Evolutionary conservation across 1,284 basidiomycete genomes (phyloP), one percentile per base, ranked within the genome.

Genomic region (Tausonia pullulans): DNA sequence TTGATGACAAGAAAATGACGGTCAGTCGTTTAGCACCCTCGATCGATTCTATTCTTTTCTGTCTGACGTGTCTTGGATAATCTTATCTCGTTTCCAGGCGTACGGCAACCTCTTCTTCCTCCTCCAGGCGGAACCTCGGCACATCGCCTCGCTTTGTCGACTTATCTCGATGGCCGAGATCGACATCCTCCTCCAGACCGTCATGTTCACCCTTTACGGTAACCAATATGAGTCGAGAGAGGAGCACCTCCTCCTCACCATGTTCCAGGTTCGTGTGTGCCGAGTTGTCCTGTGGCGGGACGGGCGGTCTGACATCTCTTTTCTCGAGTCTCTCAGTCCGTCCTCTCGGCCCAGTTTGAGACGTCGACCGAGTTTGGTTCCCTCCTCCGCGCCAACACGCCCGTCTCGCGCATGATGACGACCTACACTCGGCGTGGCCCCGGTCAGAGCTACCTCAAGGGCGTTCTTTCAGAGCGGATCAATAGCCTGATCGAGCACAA

Each of bases 171-270:
- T 98, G 52, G 85, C 89, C 56, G 95, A 98, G 79, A 98, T 98
- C 72, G 95, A 99, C 78, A 97, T 94, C 52, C 86, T 99, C 63
- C 84, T 99, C 40, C 96, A 99, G 77, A 99, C 96, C 4, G 95
- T 99, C 78, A 98, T 99, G 96, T 98, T 98, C 79, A 98, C 95
- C 16, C 84, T 99, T 48, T 98, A 98, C 76, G 96, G 95, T 70
- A 98, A 98, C 80, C 96, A 98, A 78, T 98, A 98, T 80, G 96
- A 98, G 79, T 92, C 89, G 73, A 83, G 95, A 71, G 96, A 98
- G 79, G 96, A 99, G 78, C 96, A 98, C 78, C 79, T 99, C 58
- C 85, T 98, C 65, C 82, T 99, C 70, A 98, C 95, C 67, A 98
- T 99, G 95, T 98, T 99, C 78, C 83, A 83, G 74, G 81, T 81